Conservation (phyloP, 1,284 basidiomycete genomes). For the Leccinum cinnamomeum region DNA sequence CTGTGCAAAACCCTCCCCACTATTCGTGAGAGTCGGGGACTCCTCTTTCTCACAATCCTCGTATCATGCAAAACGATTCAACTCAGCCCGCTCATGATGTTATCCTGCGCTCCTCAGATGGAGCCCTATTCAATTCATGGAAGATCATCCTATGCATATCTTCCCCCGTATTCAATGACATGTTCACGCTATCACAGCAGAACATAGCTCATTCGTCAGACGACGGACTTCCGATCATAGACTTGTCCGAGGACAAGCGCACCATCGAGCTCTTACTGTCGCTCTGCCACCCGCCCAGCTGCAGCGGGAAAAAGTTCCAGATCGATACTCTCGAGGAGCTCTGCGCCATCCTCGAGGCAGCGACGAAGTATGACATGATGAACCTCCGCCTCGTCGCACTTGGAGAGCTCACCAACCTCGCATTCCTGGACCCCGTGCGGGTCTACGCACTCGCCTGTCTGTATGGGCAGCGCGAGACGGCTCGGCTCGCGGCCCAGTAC, state of each 20-base stretch:
- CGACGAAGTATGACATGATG: slow-evolving; percentile 27
- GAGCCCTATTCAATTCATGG: slow-evolving; percentile 26
- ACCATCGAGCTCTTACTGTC: slow-evolving; percentile 30
- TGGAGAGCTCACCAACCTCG: slow-evolving; percentile 2
- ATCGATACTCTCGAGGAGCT: slow-evolving; percentile 2
- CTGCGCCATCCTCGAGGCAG: slow-evolving; percentile 10
- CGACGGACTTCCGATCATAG: slow-evolving; percentile 20
- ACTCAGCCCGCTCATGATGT: slow-evolving; percentile 22
- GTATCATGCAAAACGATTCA: slow-evolving; percentile 10
- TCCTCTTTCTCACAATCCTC: neutral
- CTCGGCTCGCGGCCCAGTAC: slow-evolving; percentile 14
- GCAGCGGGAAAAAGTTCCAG: slow-evolving; percentile 1
- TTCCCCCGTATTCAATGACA: slow-evolving; percentile 32
- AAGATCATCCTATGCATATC: slow-evolving; percentile 27
- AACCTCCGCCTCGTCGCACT: neutral
- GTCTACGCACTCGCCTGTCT: slow-evolving; percentile 24
- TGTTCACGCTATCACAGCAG: slow-evolving; percentile 29
- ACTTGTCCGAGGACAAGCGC: slow-evolving; percentile 30
- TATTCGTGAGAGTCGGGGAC: too few species aligned
- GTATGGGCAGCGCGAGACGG: slow-evolving; percentile 3
- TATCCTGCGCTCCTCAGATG: slow-evolving; percentile 32
- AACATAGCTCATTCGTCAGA: neutral
- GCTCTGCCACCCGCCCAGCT: slow-evolving; percentile 29
- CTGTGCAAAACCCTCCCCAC: too few species aligned
- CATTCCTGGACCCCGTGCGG: slow-evolving; percentile 9